These are phyloP conservation scores for Bacidia rubella DNA, from an alignment of 495 filamentous ascomycete genomes.

Conservation along the genomic window DNA sequence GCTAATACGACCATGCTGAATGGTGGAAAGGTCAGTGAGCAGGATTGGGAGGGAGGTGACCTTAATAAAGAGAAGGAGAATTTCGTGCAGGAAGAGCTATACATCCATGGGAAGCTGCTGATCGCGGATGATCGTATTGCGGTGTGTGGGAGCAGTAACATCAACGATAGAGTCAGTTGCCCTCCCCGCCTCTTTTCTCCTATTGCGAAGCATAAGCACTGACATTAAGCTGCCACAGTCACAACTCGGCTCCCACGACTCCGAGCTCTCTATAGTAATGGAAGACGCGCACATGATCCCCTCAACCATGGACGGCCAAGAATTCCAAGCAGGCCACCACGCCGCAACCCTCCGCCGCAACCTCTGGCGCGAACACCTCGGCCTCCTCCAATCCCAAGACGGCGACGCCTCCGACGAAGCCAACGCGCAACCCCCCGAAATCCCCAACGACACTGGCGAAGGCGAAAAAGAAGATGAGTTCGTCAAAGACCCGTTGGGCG, in stretches of 20 bases:
- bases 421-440: constrained; percentile 70
- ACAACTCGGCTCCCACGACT: constrained; percentile 80
- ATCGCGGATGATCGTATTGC: constrained; percentile 73
- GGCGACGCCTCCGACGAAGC: constrained; percentile 57
- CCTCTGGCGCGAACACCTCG: constrained; percentile 89
- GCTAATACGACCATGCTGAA: constrained; percentile 71
- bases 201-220: constrained; percentile 6
- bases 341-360: constrained; percentile 71
- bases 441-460: constrained; percentile 48
- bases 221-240: constrained; percentile 31
- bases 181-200: neutral
- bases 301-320: constrained; percentile 63
- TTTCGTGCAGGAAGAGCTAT: constrained; percentile 90
- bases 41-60: constrained; percentile 53
- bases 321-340: constrained; percentile 59
- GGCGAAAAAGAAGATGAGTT: constrained; percentile 57
- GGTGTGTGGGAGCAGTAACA: constrained; percentile 78
- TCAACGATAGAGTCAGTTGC: constrained; percentile 65
- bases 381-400: constrained; percentile 60
- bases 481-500: constrained; percentile 68
- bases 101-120: constrained; percentile 78
- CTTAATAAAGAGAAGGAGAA: constrained; percentile 64
- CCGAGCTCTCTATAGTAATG: constrained; percentile 84
- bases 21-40: constrained; percentile 49
- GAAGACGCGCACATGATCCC: constrained; percentile 66